These are phyloP conservation scores for Chenopodium berlandieri DNA, from an alignment of 148 eudicot genomes.

Conservation along the genomic window DNA sequence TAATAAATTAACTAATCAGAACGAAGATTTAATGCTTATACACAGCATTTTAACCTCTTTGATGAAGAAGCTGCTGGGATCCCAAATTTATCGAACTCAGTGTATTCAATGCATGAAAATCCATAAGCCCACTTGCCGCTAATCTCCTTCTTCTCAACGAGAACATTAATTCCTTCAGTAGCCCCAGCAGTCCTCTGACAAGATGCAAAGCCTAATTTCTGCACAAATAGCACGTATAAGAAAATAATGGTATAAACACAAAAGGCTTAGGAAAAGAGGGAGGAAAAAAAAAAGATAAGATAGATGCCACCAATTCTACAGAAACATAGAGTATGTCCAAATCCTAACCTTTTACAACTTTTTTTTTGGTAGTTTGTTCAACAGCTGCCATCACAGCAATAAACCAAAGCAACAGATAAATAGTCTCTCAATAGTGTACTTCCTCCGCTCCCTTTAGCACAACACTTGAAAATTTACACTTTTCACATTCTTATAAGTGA, in stretches of 20 bases:
- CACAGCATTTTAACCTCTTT: conserved; percentile 42
- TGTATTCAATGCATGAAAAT: conserved; percentile 92
- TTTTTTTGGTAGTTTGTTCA: background rate
- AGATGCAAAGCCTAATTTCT: conserved; percentile 99
- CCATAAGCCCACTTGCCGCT: conserved; percentile 91
- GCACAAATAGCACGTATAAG: conserved; percentile 23
- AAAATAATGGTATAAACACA: background rate
- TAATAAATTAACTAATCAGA: background rate
- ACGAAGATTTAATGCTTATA: conserved; percentile 6
- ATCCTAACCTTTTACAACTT: background rate
- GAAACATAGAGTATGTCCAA: no score
- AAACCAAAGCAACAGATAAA: background rate
- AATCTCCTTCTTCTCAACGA: conserved; percentile 71
- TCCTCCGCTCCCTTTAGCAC: no score
- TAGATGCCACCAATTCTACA: background rate
- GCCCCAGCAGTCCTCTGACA: conserved; percentile 76
- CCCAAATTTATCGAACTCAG: conserved; percentile 95
- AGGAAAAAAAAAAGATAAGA: no score
- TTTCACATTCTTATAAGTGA: no score
- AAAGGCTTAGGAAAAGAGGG: background rate
- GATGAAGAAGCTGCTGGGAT: conserved; percentile 51
- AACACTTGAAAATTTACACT: no score
- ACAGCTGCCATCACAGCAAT: background rate
- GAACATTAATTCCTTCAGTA: conserved; percentile 93
- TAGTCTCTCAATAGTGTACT: background rate